Evolutionary conservation across 2,329 filamentous ascomycete species (phyloP).

Genomic region (Myriosclerotinia curreyana): DNA sequence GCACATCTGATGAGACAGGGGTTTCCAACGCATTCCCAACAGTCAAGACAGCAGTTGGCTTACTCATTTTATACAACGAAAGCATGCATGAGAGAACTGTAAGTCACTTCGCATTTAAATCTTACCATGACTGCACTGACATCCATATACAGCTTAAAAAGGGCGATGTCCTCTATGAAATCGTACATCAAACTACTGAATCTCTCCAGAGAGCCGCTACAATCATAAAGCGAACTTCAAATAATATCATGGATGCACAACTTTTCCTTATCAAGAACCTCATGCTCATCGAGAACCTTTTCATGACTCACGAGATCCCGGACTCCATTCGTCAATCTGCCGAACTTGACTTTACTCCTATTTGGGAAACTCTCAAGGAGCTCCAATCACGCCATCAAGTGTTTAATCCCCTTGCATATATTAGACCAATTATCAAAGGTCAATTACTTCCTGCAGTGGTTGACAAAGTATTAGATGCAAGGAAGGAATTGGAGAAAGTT

Average conservation of each 20-base stretch:
- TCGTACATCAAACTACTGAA: constrained; percentile 85
- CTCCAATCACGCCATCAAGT: constrained; percentile 48
- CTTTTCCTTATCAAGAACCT: constrained; percentile 95
- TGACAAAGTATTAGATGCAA: constrained; percentile 52
- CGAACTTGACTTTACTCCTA: constrained; percentile 60
- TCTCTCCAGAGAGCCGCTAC: constrained; percentile 76
- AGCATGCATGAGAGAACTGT: constrained; percentile 37
- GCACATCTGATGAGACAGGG: constrained; percentile 53
- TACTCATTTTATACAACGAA: constrained; percentile 58
- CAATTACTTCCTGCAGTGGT: constrained; percentile 41
- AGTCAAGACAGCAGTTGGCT: constrained; percentile 56
- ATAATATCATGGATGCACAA: constrained; percentile 69
- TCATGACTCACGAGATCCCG: constrained; percentile 92
- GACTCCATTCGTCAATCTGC: constrained; percentile 53
- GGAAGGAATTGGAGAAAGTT: constrained; percentile 62
- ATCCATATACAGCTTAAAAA: constrained; percentile 27
- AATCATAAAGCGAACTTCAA: constrained; percentile 59
- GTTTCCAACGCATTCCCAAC: constrained; percentile 58
- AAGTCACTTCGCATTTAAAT: constrained; percentile 23
- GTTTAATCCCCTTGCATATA: constrained; percentile 49
- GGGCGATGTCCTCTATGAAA: constrained; percentile 66
- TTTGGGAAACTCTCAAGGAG: constrained; percentile 59
- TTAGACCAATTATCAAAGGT: constrained; percentile 45
- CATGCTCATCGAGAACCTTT: constrained; percentile 90
- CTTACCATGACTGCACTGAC: constrained; percentile 26